A percentile compares a stretch with the other conserved stretches of the same genome.
These are phyloP conservation scores for Phytophthora europaea DNA, from an alignment of 352 stramenopile genomes.

Conservation along the genomic window DNA sequence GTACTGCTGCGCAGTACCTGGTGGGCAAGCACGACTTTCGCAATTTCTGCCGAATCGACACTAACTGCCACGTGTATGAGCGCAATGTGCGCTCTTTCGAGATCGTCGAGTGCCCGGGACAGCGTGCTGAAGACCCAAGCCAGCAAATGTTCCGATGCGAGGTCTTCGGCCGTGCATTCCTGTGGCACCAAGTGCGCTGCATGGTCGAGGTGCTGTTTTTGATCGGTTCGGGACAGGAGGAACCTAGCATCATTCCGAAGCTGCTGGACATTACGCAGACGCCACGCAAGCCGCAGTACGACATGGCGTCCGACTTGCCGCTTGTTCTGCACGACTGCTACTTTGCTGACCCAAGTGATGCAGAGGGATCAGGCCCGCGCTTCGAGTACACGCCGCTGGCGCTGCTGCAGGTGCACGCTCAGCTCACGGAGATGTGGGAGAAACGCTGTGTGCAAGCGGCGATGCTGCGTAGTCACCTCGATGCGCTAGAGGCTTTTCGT, in stretches of 20 bases:
- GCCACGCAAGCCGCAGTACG: constrained; percentile 93
- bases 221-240: constrained; percentile 93
- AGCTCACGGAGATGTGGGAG: constrained; percentile 91
- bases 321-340: constrained; percentile 98
- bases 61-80: constrained; percentile 97
- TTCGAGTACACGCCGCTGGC: constrained; percentile 86
- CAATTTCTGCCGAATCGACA: constrained; percentile 99
- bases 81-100: constrained; percentile 83
- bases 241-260: constrained; percentile 87
- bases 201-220: constrained; percentile 98
- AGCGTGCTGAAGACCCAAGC: constrained; percentile 42
- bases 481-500: constrained; percentile 61
- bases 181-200: constrained; percentile 99
- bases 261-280: constrained; percentile 94
- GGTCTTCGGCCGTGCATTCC: constrained; percentile 95
- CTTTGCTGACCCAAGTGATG: constrained; percentile 79
- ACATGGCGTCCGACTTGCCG: constrained; percentile 95
- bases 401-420: constrained; percentile 78
- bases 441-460: constrained; percentile 72
- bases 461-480: constrained; percentile 78
- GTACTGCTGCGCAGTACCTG: constrained; percentile 84
- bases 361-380: constrained; percentile 26
- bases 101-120: constrained; percentile 78
- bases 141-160: constrained; percentile 84
- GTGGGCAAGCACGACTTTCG: constrained; percentile 98